Evolutionary conservation across 768 basidiomycete genomes (phyloP), one percentile per base, ranked within the genome.

Genomic region (Mycena kentingensis): DNA sequence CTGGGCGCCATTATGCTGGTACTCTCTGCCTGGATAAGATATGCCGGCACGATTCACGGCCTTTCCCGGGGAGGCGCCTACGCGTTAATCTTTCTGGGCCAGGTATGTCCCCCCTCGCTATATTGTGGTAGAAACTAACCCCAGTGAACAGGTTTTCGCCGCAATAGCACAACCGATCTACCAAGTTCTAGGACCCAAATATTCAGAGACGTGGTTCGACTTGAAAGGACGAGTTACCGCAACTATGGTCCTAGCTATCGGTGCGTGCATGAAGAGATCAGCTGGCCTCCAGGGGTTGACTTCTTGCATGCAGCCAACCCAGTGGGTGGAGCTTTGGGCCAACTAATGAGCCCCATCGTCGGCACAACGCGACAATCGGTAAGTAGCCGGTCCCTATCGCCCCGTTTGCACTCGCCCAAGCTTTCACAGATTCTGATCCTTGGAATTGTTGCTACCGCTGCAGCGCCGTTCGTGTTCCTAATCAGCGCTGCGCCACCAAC

Each of bases 151-250:
- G 88, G 58, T 84, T 15, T 76, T 91, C 34, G 75, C 80, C 6
- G 81, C 80, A 1, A 67, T 89, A 39, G 73, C 87, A 2, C 87
- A 90, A 62, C 83, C 90, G 3, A 72, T 85, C 13, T 92, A 82
- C 66, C 89, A 90, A 68, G 79, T 93, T 22, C 70, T 92, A 8
- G 87, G 87, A 5, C 88, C 91, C 2, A 84, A 81, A 46, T 93
- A 87, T 67, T 91, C 90, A 0, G 88, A 93, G 64, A 80, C 71
- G 27, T 93, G 91, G 91, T 93, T 93, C 61, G 83, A 87, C 54
- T 69, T 91, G 41, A 73, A 79, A 52, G 83, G 85, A 13, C 77
- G 91, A 35, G 91, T 87, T 2, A 92, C 90, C 0, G 88, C 88
- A 12, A 93, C 79, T 1, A 83, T 81, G 80, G 63, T 80, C 18